Percentiles rank a stretch among this genome's conserved stretches.
phyloP scores from a whole-genome alignment of 495 filamentous ascomycete species.

The Aspergillus incahuasiensis region DNA sequence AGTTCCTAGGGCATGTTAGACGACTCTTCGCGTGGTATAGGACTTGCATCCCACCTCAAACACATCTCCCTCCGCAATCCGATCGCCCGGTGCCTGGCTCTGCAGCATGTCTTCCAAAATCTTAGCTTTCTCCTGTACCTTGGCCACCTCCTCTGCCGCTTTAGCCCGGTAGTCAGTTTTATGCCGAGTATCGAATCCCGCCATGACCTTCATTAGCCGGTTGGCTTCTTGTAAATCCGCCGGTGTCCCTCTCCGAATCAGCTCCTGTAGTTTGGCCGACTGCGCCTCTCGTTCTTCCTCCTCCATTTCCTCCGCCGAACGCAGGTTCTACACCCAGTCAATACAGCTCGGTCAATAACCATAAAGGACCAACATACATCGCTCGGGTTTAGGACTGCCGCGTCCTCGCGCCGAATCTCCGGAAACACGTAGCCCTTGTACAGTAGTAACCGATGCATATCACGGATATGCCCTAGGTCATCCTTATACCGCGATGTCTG shows the following conservation, averaged over 20 bases:
- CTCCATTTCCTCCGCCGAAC: slow-evolving; percentile 98
- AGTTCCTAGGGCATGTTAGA: slow-evolving; percentile 57
- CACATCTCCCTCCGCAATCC: slow-evolving; percentile 83
- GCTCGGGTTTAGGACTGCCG: slow-evolving; percentile 93
- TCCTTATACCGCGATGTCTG: slow-evolving; percentile 96
- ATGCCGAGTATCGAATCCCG: slow-evolving; percentile 86
- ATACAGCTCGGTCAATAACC: slow-evolving; percentile 2
- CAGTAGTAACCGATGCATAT: slow-evolving; percentile 93
- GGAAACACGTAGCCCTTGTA: slow-evolving; percentile 98
- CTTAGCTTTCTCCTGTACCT: slow-evolving; percentile 87
- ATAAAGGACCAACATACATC: slow-evolving; percentile 61
- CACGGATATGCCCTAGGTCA: slow-evolving; percentile 90
- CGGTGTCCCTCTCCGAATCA: slow-evolving; percentile 87
- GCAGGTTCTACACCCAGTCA: slow-evolving; percentile 66
- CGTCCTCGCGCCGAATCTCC: slow-evolving; percentile 86
- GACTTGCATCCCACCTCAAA: slow-evolving; percentile 59
- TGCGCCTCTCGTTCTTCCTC: slow-evolving; percentile 92
- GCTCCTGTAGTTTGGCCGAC: slow-evolving; percentile 92
- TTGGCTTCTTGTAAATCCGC: slow-evolving; percentile 95
- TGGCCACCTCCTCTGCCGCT: slow-evolving; percentile 89
- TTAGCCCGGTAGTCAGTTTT: slow-evolving; percentile 98
- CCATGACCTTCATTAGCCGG: slow-evolving; percentile 97
- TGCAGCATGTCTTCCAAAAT: slow-evolving; percentile 91
- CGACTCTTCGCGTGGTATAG: too few species aligned
- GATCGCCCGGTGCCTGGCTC: slow-evolving; percentile 74